phyloP scores from a whole-genome alignment of 352 stramenopile genomes.

The Phytopythium vexans region DNA sequence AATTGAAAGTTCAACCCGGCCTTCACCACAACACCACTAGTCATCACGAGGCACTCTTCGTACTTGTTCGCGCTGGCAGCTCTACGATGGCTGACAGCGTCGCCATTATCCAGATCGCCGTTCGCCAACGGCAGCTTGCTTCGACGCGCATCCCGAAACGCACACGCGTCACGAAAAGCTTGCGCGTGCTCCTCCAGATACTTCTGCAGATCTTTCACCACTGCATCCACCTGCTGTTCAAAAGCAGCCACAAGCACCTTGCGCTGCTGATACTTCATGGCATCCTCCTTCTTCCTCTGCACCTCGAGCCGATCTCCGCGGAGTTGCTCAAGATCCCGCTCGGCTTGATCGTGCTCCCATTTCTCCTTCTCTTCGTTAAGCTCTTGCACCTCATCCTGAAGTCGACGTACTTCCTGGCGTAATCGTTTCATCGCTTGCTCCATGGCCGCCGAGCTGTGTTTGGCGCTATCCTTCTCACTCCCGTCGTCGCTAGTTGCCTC shows the following conservation, averaged over 20 bases:
- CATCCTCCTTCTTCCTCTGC: slow-evolving; percentile 35
- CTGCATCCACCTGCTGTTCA: slow-evolving; percentile 25
- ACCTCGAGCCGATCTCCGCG: slow-evolving; percentile 25
- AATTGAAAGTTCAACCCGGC: slow-evolving; percentile 65
- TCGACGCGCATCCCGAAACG: slow-evolving; percentile 38
- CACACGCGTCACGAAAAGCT: slow-evolving; percentile 60
- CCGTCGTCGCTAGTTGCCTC: neutral
- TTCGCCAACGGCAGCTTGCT: neutral
- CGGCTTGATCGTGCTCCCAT: slow-evolving; percentile 22
- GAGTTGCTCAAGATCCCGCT: slow-evolving; percentile 28
- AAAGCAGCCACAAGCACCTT: slow-evolving; percentile 39
- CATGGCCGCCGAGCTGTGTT: slow-evolving; percentile 1
- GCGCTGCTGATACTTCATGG: slow-evolving; percentile 32
- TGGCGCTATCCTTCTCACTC: slow-evolving; percentile 3
- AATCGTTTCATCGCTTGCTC: slow-evolving; percentile 5
- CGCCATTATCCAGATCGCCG: neutral
- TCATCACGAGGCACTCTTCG: slow-evolving; percentile 71
- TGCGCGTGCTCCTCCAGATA: slow-evolving; percentile 53
- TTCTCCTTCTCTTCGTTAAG: slow-evolving; percentile 29
- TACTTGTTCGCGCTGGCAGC: slow-evolving; percentile 21
- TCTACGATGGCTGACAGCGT: no score
- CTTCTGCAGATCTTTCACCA: slow-evolving; percentile 47
- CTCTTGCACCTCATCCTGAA: slow-evolving; percentile 16
- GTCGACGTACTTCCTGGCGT: slow-evolving; percentile 3
- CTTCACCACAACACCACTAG: slow-evolving; percentile 78